Evolutionary conservation across 129 eudicot genomes (phyloP), one percentile per base, ranked within the genome.

Genomic region (Lonicera japonica): DNA sequence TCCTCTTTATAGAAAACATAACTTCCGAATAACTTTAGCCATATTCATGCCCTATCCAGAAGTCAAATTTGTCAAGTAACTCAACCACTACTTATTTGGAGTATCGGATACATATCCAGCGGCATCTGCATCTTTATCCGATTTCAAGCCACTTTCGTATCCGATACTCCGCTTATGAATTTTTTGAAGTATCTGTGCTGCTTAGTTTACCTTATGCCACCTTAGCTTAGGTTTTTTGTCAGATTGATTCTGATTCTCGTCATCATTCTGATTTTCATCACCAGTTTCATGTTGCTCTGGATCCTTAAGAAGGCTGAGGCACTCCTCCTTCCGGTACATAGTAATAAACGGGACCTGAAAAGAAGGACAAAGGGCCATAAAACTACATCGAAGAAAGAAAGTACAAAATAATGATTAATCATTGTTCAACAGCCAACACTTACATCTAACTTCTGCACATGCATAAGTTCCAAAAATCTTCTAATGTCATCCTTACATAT

Each of bases 301-400:
- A 68, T 90, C 83, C 79, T 86, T 86, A 48, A 90, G 74, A 54
- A 90, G 64, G 75, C 83, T 81, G 39, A 18, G 73, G 54, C 86
- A 80, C 54, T 90, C 97, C 70, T 90, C 97, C 65, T 81, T 90
- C 40, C 97, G 82, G 67, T 86, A 90, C 89, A 86, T 86, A 54
- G 97, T 86, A 67, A 90, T 80, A 56, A 71, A 89, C 3, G 94
- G 94, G 39, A 84, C 81, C 96, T 88, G 67, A 46, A 21, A 24
- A 41, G 1, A 60, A 38, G 51, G 25, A 21, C 52, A 58, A 62
- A 60, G 41, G 12, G 20, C 24, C 54, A 53, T 14, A 34, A 58
- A n/a, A 46, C 56, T 34, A 65, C 21, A 51, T 68, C 48, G 22
- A 21, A 8, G 21, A 22, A 21, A 25, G 23, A 1, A 29, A 36